Conservation (phyloP, 257 asterid species). For the Gardenia jasminoides region DNA sequence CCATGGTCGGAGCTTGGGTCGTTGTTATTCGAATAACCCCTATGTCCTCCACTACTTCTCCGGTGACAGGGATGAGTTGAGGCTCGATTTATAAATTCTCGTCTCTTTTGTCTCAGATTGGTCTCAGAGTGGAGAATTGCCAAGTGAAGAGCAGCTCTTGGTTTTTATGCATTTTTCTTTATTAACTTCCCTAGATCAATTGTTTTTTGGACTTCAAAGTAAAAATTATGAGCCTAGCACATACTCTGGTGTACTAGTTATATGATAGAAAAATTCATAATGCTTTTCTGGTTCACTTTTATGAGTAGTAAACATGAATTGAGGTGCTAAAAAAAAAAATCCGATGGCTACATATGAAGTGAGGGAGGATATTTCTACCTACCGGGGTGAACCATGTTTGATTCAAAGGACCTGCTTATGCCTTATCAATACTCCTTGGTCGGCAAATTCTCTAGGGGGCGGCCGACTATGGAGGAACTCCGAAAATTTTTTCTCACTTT, state of each 20-base stretch:
- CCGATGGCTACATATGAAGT: no score
- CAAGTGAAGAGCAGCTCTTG: not conserved
- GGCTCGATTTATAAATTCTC: slow-evolving; percentile 49
- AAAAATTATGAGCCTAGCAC: not conserved
- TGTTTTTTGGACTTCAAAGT: not conserved
- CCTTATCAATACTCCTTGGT: no score
- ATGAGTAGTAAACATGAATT: not conserved
- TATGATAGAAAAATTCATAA: not conserved
- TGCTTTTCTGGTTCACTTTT: not conserved
- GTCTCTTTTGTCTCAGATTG: slow-evolving; percentile 22
- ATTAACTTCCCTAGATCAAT: not conserved
- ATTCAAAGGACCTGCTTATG: no score
- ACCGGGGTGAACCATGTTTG: no score
- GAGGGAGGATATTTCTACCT: no score
- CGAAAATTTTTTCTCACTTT: no score
- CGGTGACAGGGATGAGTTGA: slow-evolving; percentile 57
- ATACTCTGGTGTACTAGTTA: not conserved
- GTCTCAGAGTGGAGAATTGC: not conserved
- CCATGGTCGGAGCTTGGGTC: slow-evolving; percentile 81
- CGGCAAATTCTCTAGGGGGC: no score
- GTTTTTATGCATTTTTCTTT: not conserved
- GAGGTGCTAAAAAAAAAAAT: no score
- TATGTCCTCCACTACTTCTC: slow-evolving; percentile 78
- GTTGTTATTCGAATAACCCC: slow-evolving; percentile 71
- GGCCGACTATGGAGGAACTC: no score